Percentiles rank a stretch among this genome's conserved stretches.
Conservation (phyloP, 345 rosid species). For the Citrus sp. region DNA sequence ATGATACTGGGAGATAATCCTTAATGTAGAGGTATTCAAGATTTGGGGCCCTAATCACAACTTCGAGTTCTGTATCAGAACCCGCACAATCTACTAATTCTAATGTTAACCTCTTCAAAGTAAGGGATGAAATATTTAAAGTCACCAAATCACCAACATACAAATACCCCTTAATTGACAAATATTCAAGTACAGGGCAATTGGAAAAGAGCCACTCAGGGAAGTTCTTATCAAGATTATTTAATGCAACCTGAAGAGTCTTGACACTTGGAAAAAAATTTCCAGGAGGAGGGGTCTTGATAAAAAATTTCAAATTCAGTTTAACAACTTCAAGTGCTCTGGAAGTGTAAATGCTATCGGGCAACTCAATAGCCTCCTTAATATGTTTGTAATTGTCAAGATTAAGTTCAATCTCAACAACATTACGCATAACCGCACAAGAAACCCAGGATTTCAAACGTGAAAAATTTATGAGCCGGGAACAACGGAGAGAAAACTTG, state of each 20-base stretch:
- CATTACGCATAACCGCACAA: background rate
- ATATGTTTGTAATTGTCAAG: background rate
- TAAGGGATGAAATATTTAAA: background rate
- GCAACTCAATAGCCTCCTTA: background rate
- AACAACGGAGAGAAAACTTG: constrained; percentile 1
- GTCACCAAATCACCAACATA: background rate
- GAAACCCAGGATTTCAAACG: background rate
- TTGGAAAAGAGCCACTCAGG: background rate
- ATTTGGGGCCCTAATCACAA: background rate
- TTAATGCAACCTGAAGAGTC: background rate
- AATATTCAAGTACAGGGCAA: background rate
- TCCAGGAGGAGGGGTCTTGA: background rate
- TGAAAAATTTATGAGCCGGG: too few species aligned
- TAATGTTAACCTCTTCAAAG: background rate
- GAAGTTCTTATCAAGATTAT: background rate
- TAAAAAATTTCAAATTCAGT: background rate
- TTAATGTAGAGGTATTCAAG: background rate
- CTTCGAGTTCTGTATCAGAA: background rate
- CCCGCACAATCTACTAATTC: background rate
- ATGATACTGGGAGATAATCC: background rate
- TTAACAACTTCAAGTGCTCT: background rate
- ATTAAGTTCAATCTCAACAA: background rate
- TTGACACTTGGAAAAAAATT: background rate
- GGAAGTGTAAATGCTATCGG: background rate
- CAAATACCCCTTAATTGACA: background rate